Evolutionary conservation across 2,329 filamentous ascomycete species (phyloP), one percentile per base, ranked within the genome.

Genomic region (Aspergillus fumigatiaffinis): DNA sequence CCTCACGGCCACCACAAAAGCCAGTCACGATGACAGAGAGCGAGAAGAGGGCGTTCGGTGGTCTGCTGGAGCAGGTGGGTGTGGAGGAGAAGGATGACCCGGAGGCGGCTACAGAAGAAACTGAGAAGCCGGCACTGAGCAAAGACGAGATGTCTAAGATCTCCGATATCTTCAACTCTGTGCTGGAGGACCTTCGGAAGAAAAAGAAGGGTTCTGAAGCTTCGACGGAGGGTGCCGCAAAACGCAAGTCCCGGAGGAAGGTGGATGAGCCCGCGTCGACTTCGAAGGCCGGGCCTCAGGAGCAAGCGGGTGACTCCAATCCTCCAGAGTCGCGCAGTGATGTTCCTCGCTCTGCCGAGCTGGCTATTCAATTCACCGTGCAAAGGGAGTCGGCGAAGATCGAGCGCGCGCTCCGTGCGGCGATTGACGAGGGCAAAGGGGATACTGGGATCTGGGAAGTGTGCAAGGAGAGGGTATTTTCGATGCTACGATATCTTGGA

Each of bases 391-490:
- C 65, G 3, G 53, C 56, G 6, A 70, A 67, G 44, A 75, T 76
- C 20, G 67, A 71, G 54, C 53, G 59, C 6, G 65, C 68, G 17
- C 63, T 76, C 4, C 66, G 66, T 49, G 58, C 61, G 17, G 66
- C 67, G 26, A 60, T 73, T 53, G 52, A 67, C 38, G 55, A 64
- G 7, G 61, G 66, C n/a, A 65, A 64, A 42, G 67, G 71, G 23
- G 75, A 77, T 42, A 56, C 67, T 25, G 72, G 66, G 3, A 60
- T 77, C 12, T 77, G 75, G 76, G 65, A 69, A 10, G 64, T 77
- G 6, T 76, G 76, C 53, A 68, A 73, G 57, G 60, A 69, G n/a
- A 66, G 66, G 25, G 70, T 77, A n/a, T 78, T 78, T 60, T 69
- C 68, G 20, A 68, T 77, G 62, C 55, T 76, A 9, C 60, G 58